These are phyloP conservation scores for Verticillium tricorpus DNA, from an alignment of 2,329 filamentous ascomycete species.

Conservation along the genomic window DNA sequence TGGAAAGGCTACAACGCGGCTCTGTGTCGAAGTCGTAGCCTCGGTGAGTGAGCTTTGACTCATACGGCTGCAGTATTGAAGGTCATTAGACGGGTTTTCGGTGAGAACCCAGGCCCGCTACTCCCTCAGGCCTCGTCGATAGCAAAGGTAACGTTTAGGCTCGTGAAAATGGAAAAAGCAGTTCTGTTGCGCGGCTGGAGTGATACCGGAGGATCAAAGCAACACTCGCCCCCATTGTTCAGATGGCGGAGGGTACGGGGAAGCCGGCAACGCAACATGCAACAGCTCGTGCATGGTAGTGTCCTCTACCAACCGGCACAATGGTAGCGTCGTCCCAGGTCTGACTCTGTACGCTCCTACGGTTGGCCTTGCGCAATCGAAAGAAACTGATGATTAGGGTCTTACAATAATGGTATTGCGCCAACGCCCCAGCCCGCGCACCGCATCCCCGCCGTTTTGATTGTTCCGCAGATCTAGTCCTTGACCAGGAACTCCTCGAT, in stretches of 20 bases:
- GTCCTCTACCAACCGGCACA: not conserved
- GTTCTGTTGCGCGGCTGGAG: not conserved
- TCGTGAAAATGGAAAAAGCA: not conserved
- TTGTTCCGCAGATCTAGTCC: constrained; percentile 33
- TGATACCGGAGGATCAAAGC: not conserved
- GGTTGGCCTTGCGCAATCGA: not conserved
- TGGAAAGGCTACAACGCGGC: not conserved
- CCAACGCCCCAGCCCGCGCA: constrained; percentile 32
- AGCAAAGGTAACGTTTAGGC: not conserved
- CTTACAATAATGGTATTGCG: not conserved
- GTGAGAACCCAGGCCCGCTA: not conserved
- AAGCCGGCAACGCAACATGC: not conserved
- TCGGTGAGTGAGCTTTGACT: too few species aligned
- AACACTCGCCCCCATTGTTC: not conserved
- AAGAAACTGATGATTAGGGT: not conserved
- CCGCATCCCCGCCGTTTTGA: constrained; percentile 51
- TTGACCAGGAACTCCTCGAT: constrained; percentile 64
- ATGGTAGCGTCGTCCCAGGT: too few species aligned
- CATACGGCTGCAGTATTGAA: too few species aligned
- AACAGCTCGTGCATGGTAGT: not conserved
- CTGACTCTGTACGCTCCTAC: not conserved
- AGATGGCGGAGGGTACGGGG: not conserved
- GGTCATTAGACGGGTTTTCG: not conserved
- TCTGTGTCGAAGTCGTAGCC: not conserved
- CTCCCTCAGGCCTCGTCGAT: not conserved